Conservation (phyloP, 2,329 filamentous ascomycete species). For the Akanthomyces dipterigenus region DNA sequence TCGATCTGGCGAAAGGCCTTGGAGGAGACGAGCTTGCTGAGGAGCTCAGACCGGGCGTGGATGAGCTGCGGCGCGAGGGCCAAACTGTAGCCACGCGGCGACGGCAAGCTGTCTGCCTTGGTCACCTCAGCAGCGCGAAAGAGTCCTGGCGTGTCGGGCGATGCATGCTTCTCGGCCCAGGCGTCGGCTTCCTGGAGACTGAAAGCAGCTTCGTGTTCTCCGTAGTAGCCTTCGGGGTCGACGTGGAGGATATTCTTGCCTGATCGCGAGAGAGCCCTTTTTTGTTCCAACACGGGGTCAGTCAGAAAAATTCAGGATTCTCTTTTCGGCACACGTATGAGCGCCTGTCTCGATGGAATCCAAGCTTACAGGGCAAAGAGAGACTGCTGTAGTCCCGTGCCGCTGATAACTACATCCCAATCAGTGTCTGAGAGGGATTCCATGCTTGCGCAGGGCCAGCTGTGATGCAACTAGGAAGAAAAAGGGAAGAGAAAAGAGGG, state of each 20-base stretch:
- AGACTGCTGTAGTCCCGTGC: constrained; percentile 72
- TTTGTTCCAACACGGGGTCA: constrained; percentile 23
- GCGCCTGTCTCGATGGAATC: constrained; percentile 21
- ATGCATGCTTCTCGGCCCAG: constrained; percentile 52
- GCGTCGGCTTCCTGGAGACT: constrained; percentile 73
- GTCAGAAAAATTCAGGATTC: constrained; percentile 21
- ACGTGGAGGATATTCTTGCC: constrained; percentile 87
- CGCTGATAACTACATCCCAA: constrained; percentile 75
- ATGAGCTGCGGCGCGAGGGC: constrained; percentile 81
- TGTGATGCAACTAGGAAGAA: constrained; percentile 9
- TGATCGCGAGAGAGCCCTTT: constrained; percentile 85
- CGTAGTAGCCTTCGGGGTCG: constrained; percentile 84
- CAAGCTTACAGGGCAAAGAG: constrained; percentile 67
- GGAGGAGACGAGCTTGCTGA: constrained; percentile 80
- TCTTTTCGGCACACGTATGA: constrained; percentile 3
- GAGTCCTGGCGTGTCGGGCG: constrained; percentile 18
- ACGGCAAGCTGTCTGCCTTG: constrained; percentile 41
- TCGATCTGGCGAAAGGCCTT: constrained; percentile 84
- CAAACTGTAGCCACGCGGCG: constrained; percentile 72
- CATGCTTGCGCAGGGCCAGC: constrained; percentile 41
- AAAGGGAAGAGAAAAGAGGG: constrained; percentile 12
- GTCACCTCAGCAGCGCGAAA: constrained; percentile 28
- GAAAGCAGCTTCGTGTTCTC: constrained; percentile 76
- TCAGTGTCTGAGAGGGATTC: constrained; percentile 66
- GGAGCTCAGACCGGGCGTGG: constrained; percentile 71